These are phyloP conservation scores for Cinnamomum micranthum DNA, from an alignment of 164 flowering plant species.

Conservation along the genomic window DNA sequence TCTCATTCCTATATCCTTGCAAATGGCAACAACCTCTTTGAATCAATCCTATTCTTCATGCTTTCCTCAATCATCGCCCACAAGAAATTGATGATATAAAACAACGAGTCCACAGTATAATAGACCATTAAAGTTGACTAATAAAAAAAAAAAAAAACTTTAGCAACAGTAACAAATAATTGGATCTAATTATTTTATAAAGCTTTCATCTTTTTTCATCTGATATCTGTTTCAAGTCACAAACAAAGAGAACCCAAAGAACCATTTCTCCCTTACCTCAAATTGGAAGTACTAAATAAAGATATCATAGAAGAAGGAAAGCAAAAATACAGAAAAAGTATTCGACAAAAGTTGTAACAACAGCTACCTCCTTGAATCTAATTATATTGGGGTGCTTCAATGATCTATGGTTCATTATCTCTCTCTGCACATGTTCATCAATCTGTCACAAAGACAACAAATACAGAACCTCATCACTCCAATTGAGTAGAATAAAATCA, in stretches of 20 bases:
- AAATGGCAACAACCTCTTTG: too few species aligned
- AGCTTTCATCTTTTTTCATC: background rate
- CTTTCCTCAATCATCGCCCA: too few species aligned
- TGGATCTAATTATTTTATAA: too few species aligned
- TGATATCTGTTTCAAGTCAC: background rate
- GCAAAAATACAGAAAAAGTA: background rate
- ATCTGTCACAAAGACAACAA: conserved; percentile 35
- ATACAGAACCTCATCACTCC: too few species aligned
- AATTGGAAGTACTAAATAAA: background rate
- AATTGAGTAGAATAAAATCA: background rate
- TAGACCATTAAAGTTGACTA: too few species aligned
- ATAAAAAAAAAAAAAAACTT: too few species aligned
- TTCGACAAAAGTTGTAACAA: background rate
- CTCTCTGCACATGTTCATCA: conserved; percentile 82
- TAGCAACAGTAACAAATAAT: too few species aligned
- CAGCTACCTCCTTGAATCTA: conserved; percentile 64
- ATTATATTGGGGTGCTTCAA: conserved; percentile 69
- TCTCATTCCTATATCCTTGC: too few species aligned
- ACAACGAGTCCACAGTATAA: too few species aligned
- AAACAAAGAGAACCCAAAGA: background rate
- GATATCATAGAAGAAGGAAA: background rate
- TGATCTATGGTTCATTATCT: conserved; percentile 77
- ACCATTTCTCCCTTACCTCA: background rate
- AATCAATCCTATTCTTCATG: too few species aligned
- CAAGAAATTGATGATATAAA: too few species aligned